These are phyloP conservation scores for Piedraia hortae DNA, from an alignment of 2,329 filamentous ascomycete genomes.

Conservation along the genomic window DNA sequence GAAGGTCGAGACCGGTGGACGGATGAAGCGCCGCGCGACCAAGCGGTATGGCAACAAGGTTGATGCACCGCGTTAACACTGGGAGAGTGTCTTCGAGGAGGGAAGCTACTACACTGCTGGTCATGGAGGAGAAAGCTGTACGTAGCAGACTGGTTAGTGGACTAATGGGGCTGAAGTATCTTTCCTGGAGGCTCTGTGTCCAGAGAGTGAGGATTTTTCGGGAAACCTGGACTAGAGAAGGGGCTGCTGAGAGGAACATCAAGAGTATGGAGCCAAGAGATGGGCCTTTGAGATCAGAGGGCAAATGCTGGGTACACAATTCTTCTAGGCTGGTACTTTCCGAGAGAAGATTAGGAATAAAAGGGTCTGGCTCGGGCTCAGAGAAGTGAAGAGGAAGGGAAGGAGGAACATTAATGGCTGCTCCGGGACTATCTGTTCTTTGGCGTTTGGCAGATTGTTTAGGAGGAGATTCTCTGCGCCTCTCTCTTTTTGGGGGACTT, in stretches of 20 bases:
- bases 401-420: too few species aligned
- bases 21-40: slow-evolving; percentile 13
- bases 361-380: slow-evolving; percentile 22
- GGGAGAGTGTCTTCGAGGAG: slow-evolving; percentile 29
- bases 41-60: slow-evolving; percentile 26
- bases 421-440: slow-evolving; percentile 38
- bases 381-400: slow-evolving; percentile 9
- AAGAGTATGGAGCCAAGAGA: slow-evolving; percentile 32
- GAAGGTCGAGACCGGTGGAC: too few species aligned
- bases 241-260: slow-evolving; percentile 4
- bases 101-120: slow-evolving; percentile 28
- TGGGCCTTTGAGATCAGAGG: slow-evolving; percentile 31
- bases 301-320: slow-evolving; percentile 35
- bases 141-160: slow-evolving; percentile 36
- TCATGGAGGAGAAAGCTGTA: slow-evolving; percentile 35
- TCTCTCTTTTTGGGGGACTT: slow-evolving; percentile 15
- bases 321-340: slow-evolving; percentile 34
- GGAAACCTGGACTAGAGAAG: slow-evolving; percentile 32
- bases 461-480: slow-evolving; percentile 26
- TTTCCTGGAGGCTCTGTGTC: slow-evolving; percentile 37
- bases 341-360: too few species aligned
- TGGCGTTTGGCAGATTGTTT: slow-evolving; percentile 41
- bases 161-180: slow-evolving; percentile 33
- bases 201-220: slow-evolving; percentile 38
- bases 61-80: slow-evolving; percentile 18